These are phyloP conservation scores for Diaporthe longicolla DNA, from an alignment of 2,329 filamentous ascomycete species.

Conservation along the genomic window DNA sequence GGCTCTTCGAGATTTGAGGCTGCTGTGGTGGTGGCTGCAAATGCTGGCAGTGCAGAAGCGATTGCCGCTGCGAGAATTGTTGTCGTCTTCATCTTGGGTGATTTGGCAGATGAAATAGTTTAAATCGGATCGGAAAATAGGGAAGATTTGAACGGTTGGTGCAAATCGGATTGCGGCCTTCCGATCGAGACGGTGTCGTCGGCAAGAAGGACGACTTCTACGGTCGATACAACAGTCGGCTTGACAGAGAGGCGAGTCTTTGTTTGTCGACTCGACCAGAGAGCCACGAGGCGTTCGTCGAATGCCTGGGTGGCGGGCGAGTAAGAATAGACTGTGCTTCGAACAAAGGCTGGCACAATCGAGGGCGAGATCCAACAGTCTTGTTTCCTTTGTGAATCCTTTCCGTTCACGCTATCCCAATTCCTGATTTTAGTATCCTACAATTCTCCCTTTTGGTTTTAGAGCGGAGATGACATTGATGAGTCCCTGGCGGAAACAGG, in stretches of 20 bases:
- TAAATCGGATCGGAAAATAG: not conserved
- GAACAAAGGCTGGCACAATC: conserved; percentile 39
- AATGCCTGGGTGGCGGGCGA: not conserved
- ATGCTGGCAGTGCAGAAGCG: conserved; percentile 32
- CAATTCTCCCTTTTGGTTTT: conserved; percentile 37
- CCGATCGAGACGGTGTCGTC: conserved; percentile 11
- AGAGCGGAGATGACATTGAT: conserved; percentile 40
- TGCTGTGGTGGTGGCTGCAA: conserved; percentile 37
- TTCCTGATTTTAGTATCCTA: conserved; percentile 32
- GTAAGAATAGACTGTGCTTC: conserved; percentile 28
- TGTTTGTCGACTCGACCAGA: conserved; percentile 3
- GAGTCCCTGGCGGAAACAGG: conserved; percentile 23
- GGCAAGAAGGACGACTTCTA: not conserved
- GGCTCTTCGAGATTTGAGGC: conserved; percentile 54
- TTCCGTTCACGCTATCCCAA: not conserved
- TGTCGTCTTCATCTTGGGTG: conserved; percentile 41
- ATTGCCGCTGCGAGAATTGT: conserved; percentile 36
- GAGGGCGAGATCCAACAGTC: conserved; percentile 28
- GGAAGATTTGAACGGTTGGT: not conserved
- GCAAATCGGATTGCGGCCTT: conserved; percentile 2
- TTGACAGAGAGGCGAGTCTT: conserved; percentile 7
- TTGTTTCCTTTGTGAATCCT: conserved; percentile 31
- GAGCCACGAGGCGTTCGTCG: conserved; percentile 32
- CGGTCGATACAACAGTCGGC: conserved; percentile 17
- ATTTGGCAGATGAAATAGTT: not conserved